Evolutionary conservation across 768 basidiomycete genomes (phyloP).

Genomic region (Leccinum rimulosum): DNA sequence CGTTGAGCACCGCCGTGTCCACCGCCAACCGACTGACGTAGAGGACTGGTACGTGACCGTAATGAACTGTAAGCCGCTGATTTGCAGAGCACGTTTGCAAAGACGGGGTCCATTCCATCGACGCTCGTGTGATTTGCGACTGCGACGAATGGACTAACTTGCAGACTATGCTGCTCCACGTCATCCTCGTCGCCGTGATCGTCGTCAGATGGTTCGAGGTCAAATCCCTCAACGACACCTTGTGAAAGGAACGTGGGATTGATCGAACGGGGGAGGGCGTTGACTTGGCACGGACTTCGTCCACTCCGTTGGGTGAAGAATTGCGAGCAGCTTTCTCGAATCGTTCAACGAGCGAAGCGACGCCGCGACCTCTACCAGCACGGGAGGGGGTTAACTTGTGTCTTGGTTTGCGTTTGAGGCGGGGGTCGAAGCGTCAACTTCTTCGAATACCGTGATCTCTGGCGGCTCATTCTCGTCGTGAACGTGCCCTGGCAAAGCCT

Average conservation of each 20-base stretch:
- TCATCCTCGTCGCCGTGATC: constrained; percentile 24
- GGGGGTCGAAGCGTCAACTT: constrained; percentile 38
- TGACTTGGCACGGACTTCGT: constrained; percentile 16
- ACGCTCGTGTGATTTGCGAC: constrained; percentile 67
- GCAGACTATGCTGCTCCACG: constrained; percentile 22
- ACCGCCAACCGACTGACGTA: constrained; percentile 56
- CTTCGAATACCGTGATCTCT: constrained; percentile 46
- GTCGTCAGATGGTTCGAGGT: constrained; percentile 24
- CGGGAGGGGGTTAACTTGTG: constrained; percentile 55
- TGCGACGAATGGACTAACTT: constrained; percentile 37
- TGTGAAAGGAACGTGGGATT: constrained; percentile 33
- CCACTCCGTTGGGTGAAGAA: constrained; percentile 45
- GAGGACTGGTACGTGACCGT: constrained; percentile 53
- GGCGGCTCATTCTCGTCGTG: constrained; percentile 38
- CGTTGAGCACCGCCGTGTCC: constrained; percentile 50
- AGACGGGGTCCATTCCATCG: constrained; percentile 86
- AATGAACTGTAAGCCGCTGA: constrained; percentile 41
- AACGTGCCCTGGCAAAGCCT: constrained; percentile 37
- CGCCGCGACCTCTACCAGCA: constrained; percentile 41
- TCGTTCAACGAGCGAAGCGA: constrained; percentile 53
- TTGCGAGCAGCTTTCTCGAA: constrained; percentile 57
- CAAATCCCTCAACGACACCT: constrained; percentile 16
- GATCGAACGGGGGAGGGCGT: constrained; percentile 33
- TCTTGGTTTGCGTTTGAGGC: constrained; percentile 36
- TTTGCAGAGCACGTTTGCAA: constrained; percentile 74